Conservation (phyloP, 345 rosid species). For the Eucalyptus virginea region DNA sequence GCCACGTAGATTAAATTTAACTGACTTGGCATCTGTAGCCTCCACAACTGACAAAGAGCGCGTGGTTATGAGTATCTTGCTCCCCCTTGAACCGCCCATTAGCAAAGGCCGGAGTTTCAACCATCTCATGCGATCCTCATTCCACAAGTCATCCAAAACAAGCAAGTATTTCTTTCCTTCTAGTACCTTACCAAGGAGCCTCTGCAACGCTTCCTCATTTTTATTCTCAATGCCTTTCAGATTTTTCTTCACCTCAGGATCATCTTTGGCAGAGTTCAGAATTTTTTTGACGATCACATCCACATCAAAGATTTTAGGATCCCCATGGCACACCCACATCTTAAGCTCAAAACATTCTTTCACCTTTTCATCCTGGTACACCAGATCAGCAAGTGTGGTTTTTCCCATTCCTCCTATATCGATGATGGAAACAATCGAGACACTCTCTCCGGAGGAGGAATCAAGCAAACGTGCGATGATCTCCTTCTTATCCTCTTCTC, state of each 20-base stretch:
- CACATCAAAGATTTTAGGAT: neutral
- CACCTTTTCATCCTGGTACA: constrained; percentile 2
- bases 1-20: neutral
- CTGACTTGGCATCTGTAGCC: neutral
- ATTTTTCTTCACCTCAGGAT: neutral
- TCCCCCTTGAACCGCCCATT: constrained; percentile 7
- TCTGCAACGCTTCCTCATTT: neutral
- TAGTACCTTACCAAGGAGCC: neutral
- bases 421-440: neutral
- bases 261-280: neutral
- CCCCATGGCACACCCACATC: constrained; percentile 10
- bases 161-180: neutral
- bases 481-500: neutral
- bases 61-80: constrained; percentile 9
- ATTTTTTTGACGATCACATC: neutral
- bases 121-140: constrained; percentile 14
- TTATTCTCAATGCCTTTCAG: neutral
- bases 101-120: constrained; percentile 6
- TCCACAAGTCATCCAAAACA: neutral
- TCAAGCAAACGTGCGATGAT: neutral
- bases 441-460: neutral
- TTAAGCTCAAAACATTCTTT: neutral
- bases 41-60: neutral
- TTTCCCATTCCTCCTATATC: constrained; percentile 8
- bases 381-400: constrained; percentile 17